Evolutionary conservation across 1,284 basidiomycete genomes (phyloP).

Genomic region (Pseudozyma sp.): DNA sequence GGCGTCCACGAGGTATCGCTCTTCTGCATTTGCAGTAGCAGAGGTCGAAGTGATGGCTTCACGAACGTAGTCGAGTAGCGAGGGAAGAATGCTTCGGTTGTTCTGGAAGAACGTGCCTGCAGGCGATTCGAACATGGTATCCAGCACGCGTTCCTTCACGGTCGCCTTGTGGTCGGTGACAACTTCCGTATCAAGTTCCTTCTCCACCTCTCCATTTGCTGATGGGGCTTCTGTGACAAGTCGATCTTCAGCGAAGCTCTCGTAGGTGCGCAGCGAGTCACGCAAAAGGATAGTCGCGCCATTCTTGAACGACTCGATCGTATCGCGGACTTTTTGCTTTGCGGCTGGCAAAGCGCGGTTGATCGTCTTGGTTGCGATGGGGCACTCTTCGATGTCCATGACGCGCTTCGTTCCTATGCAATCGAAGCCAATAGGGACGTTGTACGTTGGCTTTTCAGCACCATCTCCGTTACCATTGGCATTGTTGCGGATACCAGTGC

Average conservation of each 20-base stretch:
- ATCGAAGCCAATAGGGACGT: constrained; percentile 91
- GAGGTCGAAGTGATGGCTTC: constrained; percentile 37
- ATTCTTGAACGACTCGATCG: constrained; percentile 83
- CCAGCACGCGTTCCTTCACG: constrained; percentile 86
- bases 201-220: constrained; percentile 22
- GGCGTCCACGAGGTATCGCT: constrained; percentile 63
- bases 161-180: constrained; percentile 84
- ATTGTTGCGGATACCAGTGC: constrained; percentile 66
- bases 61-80: constrained; percentile 84
- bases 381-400: constrained; percentile 96
- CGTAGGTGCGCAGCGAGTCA: constrained; percentile 77
- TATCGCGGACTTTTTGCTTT: constrained; percentile 79
- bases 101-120: constrained; percentile 93
- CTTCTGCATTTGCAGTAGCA: background rate
- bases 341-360: constrained; percentile 78
- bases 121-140: constrained; percentile 85
- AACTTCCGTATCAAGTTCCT: constrained; percentile 48
- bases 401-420: constrained; percentile 79
- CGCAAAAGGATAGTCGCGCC: constrained; percentile 92
- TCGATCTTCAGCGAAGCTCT: constrained; percentile 41
- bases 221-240: constrained; percentile 11
- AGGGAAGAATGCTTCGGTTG: constrained; percentile 90
- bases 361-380: constrained; percentile 86
- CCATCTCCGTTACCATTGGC: constrained; percentile 36
- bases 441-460: constrained; percentile 71